Base-by-base conservation (phyloP, 768 basidiomycete species). In the Pulveroboletus sp. region DNA sequence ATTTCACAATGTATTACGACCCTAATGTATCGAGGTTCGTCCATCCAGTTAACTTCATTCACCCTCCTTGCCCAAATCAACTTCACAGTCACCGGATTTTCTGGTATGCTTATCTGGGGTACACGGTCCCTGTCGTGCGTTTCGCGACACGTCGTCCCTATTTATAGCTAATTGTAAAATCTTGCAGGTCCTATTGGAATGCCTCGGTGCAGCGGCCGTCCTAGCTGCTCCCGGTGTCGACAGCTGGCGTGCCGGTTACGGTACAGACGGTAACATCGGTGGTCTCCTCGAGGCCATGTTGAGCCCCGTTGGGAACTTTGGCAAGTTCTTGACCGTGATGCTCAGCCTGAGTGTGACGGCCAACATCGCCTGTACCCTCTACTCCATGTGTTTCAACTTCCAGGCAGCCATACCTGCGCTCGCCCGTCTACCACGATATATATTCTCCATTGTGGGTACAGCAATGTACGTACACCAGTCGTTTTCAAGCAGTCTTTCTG, bases 291-390 rank as follows among this genome's bases (percentile, higher is more conserved):
- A 71, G 7, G 84, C 82, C 0, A 76, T 86, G 58, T 72, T 89
- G 6, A 68, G 70, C 16, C 89, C 86, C 4, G 68, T 71, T 1
- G 80, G 81, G 1, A 75, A 75, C 27, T 88, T 88, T 65, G 81
- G 86, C 1, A 86, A 86, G 55, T 80, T 87, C 66, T 70, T 89
- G 38, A 73, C 83, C 1, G 85, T 86, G 23, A 62, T 93, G 47
- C 73, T 92, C 54, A 81, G 84, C n/a, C 68, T 93, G 26, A 83
- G 83, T 50, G 81, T 90, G 12, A 81, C 83, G 2, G 87, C 80
- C 3, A 93, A 93, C 68, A 85, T 89, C 38, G 86, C 89, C 1
- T 80, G 84, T 3, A 86, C 88, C 6, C 82, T 92, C 53, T 96
- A 96, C 66, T 89, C 85, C 37, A 78, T 86, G 49, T 80, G 82